These are phyloP conservation scores for Pseudopithomyces maydicus DNA, from an alignment of 2,329 filamentous ascomycete species.

Conservation along the genomic window DNA sequence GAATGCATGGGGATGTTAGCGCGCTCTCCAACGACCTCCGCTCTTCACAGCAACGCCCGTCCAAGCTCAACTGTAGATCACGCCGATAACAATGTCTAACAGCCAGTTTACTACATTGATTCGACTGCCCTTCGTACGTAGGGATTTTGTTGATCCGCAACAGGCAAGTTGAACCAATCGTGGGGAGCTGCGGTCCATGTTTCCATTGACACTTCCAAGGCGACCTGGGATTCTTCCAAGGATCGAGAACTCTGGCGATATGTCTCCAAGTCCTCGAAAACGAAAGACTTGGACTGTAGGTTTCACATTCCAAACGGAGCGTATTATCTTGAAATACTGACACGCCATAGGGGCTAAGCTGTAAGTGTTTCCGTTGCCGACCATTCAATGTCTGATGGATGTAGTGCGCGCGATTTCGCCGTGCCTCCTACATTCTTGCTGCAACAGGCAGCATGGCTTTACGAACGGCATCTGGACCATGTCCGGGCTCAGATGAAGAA, in stretches of 20 bases:
- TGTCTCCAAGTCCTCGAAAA: conserved; percentile 79
- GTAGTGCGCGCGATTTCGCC: conserved; percentile 73
- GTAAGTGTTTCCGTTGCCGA: conserved; percentile 54
- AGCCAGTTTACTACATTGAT: conserved; percentile 75
- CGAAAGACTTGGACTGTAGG: conserved; percentile 82
- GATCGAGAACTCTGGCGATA: conserved; percentile 91
- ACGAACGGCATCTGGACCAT: conserved; percentile 87
- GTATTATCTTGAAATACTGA: conserved; percentile 9
- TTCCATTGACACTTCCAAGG: conserved; percentile 54
- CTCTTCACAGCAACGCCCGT: not conserved
- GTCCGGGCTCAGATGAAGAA: conserved; percentile 89
- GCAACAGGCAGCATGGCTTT: conserved; percentile 92
- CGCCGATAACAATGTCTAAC: conserved; percentile 24
- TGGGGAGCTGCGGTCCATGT: not conserved
- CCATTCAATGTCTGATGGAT: conserved; percentile 7
- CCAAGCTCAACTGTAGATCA: too few species aligned
- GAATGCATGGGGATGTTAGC: not conserved
- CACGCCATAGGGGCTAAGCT: conserved; percentile 69
- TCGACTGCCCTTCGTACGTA: conserved; percentile 84
- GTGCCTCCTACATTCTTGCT: conserved; percentile 88
- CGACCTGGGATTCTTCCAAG: conserved; percentile 86
- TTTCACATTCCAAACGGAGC: conserved; percentile 7
- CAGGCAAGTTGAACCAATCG: conserved; percentile 61
- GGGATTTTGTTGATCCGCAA: conserved; percentile 88
- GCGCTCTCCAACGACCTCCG: not conserved